phyloP scores from a whole-genome alignment of 768 basidiomycete genomes.

The Amanita pseudoporphyria region DNA sequence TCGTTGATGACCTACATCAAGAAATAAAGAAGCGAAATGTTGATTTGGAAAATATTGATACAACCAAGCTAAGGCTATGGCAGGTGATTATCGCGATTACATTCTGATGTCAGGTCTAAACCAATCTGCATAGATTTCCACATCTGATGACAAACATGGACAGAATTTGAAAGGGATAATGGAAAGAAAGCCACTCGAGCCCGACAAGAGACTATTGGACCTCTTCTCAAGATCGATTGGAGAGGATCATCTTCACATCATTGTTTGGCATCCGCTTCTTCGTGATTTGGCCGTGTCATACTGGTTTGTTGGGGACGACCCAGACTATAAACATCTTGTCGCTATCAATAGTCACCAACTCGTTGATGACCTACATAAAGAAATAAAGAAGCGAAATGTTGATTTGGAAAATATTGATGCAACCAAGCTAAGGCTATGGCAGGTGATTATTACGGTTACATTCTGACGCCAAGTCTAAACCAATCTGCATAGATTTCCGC shows the following conservation, averaged over 20 bases:
- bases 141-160: neutral
- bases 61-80: neutral
- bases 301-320: too few relatives aligned
- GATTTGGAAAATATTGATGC: neutral
- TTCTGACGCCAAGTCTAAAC: too few relatives aligned
- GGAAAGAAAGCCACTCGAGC: neutral
- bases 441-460: neutral
- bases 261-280: neutral
- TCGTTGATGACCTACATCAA: neutral
- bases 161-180: neutral
- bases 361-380: neutral
- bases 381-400: neutral
- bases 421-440: neutral
- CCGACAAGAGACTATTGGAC: neutral
- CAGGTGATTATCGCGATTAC: neutral
- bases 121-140: neutral
- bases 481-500: neutral
- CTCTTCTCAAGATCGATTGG: neutral
- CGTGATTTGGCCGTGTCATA: too few relatives aligned
- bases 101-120: too few relatives aligned
- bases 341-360: neutral
- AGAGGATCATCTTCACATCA: neutral
- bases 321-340: neutral
- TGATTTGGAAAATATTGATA: neutral
- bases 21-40: neutral